Base-by-base conservation (phyloP, 768 basidiomycete species). In the Hypholoma fasciculare region DNA sequence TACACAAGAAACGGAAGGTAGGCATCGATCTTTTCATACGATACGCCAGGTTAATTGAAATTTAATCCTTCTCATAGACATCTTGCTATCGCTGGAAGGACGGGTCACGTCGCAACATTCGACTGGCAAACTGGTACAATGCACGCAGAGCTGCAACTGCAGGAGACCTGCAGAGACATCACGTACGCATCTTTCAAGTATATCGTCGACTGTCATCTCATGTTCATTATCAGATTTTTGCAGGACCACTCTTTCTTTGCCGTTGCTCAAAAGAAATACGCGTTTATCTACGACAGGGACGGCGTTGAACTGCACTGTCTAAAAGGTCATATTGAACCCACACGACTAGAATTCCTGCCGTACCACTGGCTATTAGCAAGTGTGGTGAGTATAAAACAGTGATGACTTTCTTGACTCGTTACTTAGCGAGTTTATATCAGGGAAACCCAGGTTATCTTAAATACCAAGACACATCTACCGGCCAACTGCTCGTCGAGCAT, bases 381-480 rank as follows among this genome's bases (percentile, higher is more conserved):
- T 60, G 80, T 94, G 14, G 94, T 95, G 68, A 56, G 90, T 79
- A 20, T 36, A 12, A 34, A 38, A 19, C 16, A 39, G 7, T 19
- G 20, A n/a, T 19, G 20, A n/a, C n/a, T 26, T 37, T 47, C 17
- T 42, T 47, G n/a, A 7, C 23, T 39, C 27, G 47, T 49, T 51
- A 27, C 60, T 40, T 54, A 36, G 23, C 58, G 30, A 48, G 6
- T 26, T 16, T 39, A 8, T 19, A n/a, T 9, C 51, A 87, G 92
- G 93, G 95, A 7, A 91, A 95, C 67, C 77, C 92, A 13, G 96
- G 97, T 2, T 92, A 87, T 71, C 79, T 98, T 0, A 96, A 96
- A 75, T 99, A 98, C 74, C 94, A 96, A 75, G 97, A 99, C 69
- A 96, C 93, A 0, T 94, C 96, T 4, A 98, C 94, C 0, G 97